A percentile compares a stretch with the other conserved stretches of the same genome.
phyloP scores from a whole-genome alignment of 179 eudicot species.

The Silene noctiflora region DNA sequence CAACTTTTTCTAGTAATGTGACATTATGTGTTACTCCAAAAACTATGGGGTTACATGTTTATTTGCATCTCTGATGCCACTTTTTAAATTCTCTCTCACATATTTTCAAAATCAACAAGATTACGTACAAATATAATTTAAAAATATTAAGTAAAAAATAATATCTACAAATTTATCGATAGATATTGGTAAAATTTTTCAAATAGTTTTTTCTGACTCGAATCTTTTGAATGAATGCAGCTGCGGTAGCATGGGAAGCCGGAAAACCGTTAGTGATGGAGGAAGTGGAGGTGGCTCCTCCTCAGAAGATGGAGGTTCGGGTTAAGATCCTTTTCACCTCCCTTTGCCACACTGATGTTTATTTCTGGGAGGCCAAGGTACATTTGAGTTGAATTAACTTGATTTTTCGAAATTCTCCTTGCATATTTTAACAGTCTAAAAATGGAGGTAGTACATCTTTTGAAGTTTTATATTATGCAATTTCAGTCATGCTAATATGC shows the following conservation, averaged over 20 bases:
- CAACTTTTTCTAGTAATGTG: no score
- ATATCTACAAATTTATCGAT: no score
- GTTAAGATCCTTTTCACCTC: constrained; percentile 47
- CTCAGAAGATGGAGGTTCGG: constrained; percentile 43
- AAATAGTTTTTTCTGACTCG: no score
- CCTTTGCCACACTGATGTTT: constrained; percentile 47
- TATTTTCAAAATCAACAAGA: no score
- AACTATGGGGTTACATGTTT: no score
- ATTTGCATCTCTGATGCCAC: no score
- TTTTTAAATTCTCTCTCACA: background rate
- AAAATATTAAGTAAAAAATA: no score
- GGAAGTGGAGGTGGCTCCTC: constrained; percentile 45
- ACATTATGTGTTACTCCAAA: no score
- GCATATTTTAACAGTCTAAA: no score
- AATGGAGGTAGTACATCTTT: background rate
- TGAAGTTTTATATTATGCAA: background rate
- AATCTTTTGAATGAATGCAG: constrained; percentile 21
- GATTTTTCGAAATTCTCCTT: no score
- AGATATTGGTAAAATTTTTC: no score
- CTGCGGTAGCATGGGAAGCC: constrained; percentile 53
- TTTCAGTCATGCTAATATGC: background rate
- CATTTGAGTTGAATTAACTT: background rate
- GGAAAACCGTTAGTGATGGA: constrained; percentile 41
- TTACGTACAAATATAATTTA: no score
- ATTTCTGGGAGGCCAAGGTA: constrained; percentile 50